phyloP scores from a whole-genome alignment of 2,329 filamentous ascomycete species.

The Diaporthe citrichinensis region DNA sequence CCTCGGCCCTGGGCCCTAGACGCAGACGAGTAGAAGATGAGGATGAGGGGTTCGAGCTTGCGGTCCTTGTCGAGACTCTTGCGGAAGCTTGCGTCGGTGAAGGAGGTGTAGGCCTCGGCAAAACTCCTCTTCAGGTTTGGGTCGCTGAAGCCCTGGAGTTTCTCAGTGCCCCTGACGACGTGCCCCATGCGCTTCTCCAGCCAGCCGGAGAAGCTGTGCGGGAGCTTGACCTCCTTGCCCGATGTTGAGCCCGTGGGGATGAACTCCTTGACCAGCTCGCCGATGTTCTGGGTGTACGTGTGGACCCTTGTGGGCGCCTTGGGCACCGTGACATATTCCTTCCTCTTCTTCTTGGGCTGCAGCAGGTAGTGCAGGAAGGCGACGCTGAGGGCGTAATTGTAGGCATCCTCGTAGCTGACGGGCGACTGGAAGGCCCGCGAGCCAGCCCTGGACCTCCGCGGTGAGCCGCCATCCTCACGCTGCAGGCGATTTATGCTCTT shows the following conservation, averaged over 20 bases:
- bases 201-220: constrained; percentile 65
- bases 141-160: constrained; percentile 90
- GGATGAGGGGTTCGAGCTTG: constrained; percentile 89
- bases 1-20: constrained; percentile 87
- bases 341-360: constrained; percentile 89
- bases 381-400: constrained; percentile 89
- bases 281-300: constrained; percentile 75
- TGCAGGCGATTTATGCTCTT: constrained; percentile 61
- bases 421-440: constrained; percentile 63
- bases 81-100: constrained; percentile 89
- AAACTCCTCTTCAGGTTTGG: constrained; percentile 93
- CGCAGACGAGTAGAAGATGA: constrained; percentile 97
- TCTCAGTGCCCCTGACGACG: constrained; percentile 86
- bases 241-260: constrained; percentile 55
- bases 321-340: constrained; percentile 83
- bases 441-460: constrained; percentile 55
- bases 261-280: constrained; percentile 92
- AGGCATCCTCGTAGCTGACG: constrained; percentile 83
- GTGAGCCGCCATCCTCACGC: constrained; percentile 53
- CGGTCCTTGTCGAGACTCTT: constrained; percentile 95
- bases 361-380: constrained; percentile 95
- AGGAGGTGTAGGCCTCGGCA: constrained; percentile 91
- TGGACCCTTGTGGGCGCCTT: constrained; percentile 73
- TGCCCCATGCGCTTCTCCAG: constrained; percentile 82
- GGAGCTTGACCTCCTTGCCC: constrained; percentile 68